phyloP scores from a whole-genome alignment of 192 early-diverging fungal genomes.

The Coemansia sp. region DNA sequence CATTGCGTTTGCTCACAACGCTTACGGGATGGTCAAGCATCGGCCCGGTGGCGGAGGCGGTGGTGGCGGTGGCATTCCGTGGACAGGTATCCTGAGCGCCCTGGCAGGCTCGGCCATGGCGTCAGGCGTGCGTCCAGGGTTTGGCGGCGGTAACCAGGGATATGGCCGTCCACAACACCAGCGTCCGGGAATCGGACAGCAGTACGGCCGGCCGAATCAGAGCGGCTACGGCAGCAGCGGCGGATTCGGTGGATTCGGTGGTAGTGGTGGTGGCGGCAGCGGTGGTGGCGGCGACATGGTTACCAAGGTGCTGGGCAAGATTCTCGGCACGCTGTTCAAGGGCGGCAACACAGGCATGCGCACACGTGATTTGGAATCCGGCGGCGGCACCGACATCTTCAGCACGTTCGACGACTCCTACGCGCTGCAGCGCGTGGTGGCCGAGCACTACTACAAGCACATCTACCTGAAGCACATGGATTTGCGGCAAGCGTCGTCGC shows the following conservation, averaged over 20 bases:
- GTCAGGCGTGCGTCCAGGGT: slow-evolving; percentile 5
- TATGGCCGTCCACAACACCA: slow-evolving; percentile 7
- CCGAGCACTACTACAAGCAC: slow-evolving; percentile 45
- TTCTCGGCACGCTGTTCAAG: slow-evolving; percentile 44
- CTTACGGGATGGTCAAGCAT: slow-evolving; percentile 22
- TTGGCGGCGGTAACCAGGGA: slow-evolving; percentile 8
- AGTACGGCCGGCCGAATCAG: slow-evolving; percentile 15
- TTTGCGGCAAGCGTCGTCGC: slow-evolving; percentile 24
- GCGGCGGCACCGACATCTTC: slow-evolving; percentile 6
- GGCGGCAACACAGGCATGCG: slow-evolving; percentile 4
- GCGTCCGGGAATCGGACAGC: slow-evolving; percentile 1
- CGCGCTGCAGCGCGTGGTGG: slow-evolving; percentile 35
- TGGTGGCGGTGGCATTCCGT: slow-evolving; percentile 16
- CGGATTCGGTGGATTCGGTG: slow-evolving; percentile 4
- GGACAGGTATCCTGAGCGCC: slow-evolving; percentile 21
- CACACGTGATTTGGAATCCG: slow-evolving; percentile 38
- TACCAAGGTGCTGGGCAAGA: slow-evolving; percentile 35
- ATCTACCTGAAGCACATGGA: slow-evolving; percentile 39
- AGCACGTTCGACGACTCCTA: slow-evolving; percentile 30
- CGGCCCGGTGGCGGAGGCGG: neutral
- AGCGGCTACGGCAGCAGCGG: slow-evolving; percentile 14
- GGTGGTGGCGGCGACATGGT: slow-evolving; percentile 24
- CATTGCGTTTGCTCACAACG: slow-evolving; percentile 22
- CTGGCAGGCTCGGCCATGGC: slow-evolving; percentile 17
- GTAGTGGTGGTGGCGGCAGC: slow-evolving; percentile 1